A percentile compares a stretch with the other conserved stretches of the same genome.
These are phyloP conservation scores for Venustampulla echinocandica DNA, from an alignment of 495 filamentous ascomycete species.

Conservation along the genomic window DNA sequence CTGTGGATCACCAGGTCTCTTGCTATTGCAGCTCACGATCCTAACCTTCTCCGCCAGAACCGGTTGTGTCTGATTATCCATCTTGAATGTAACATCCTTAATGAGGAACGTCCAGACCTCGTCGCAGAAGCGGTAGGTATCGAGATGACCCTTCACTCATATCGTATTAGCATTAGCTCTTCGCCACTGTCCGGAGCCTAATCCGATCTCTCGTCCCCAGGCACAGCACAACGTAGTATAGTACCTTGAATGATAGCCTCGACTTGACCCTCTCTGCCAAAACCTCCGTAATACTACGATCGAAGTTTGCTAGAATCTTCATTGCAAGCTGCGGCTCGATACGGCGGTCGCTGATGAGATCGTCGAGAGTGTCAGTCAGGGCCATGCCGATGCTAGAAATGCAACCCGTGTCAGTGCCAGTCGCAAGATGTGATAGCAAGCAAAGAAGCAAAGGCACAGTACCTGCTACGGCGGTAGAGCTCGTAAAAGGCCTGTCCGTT, in stretches of 20 bases:
- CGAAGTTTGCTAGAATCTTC: slow-evolving; percentile 92
- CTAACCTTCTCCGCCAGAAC: slow-evolving; percentile 78
- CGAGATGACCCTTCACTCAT: slow-evolving; percentile 70
- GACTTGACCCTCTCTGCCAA: slow-evolving; percentile 86
- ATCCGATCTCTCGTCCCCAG: too few relatives aligned
- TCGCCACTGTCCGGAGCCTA: background rate
- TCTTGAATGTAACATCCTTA: slow-evolving; percentile 95
- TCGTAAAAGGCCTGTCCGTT: slow-evolving; percentile 65
- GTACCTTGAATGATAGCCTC: slow-evolving; percentile 91
- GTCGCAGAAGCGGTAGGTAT: slow-evolving; percentile 99
- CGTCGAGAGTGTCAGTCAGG: slow-evolving; percentile 92
- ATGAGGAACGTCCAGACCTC: slow-evolving; percentile 99
- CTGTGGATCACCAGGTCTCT: slow-evolving; percentile 21
- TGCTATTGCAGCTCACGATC: slow-evolving; percentile 73
- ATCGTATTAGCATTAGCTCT: slow-evolving; percentile 8
- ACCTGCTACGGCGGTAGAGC: slow-evolving; percentile 96
- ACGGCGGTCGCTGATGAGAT: slow-evolving; percentile 80
- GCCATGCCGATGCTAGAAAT: slow-evolving; percentile 70
- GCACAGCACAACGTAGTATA: slow-evolving; percentile 3
- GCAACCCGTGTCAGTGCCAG: slow-evolving; percentile 18
- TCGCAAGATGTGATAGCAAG: slow-evolving; percentile 10
- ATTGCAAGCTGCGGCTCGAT: slow-evolving; percentile 98
- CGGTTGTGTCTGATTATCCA: slow-evolving; percentile 57
- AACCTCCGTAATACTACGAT: slow-evolving; percentile 79
- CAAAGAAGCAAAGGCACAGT: slow-evolving; percentile 27